Evolutionary conservation across 495 filamentous ascomycete genomes (phyloP), one percentile per base, ranked within the genome.

Genomic region (Daldinia childiae): DNA sequence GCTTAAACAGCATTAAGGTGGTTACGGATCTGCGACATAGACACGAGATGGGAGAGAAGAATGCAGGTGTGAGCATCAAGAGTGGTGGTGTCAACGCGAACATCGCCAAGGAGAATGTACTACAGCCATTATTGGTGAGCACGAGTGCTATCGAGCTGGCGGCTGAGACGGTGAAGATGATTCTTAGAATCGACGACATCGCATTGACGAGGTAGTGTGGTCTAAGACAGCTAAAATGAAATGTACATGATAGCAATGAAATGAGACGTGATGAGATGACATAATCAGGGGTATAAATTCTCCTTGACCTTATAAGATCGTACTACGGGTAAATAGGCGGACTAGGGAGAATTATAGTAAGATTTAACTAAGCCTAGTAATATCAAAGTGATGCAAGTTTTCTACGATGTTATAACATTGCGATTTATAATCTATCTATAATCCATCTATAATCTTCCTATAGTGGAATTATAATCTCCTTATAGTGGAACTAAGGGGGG

Each of bases 111-210:
- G 95, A 99, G 86, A 98, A 97, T 72, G 97, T 99, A 55, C 83
- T 99, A 80, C 95, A 99, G 85, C 95, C 95, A 9, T 82, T 99
- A 79, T 81, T 99, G 59, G 95, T 99, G 52, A 97, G 92, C 85
- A 99, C 95, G 39, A 98, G 94, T 79, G 94, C 95, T 3, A 95
- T 99, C 77, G 93, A 99, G 84, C 82, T 99, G 77, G 95, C 96
- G 39, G 93, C 93, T 2, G 95, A 99, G 86, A 98, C 95, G 63
- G 94, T 97, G 71, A 99, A 98, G 88, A 97, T 98, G 93, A 86
- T 98, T 81, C 87, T 98, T 82, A 90, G 94, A 82, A 97, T 98
- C 83, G 94, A 97, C 82, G 94, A 98, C 81, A 95, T 97, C 81
- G 92, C 92, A 8, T 75, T 88, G 74, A 76, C 76, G 39, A 72